A percentile compares a stretch with the other conserved stretches of the same genome.
These are phyloP conservation scores for Tanacetum coccineum DNA, from an alignment of 129 eudicot genomes.

Conservation along the genomic window DNA sequence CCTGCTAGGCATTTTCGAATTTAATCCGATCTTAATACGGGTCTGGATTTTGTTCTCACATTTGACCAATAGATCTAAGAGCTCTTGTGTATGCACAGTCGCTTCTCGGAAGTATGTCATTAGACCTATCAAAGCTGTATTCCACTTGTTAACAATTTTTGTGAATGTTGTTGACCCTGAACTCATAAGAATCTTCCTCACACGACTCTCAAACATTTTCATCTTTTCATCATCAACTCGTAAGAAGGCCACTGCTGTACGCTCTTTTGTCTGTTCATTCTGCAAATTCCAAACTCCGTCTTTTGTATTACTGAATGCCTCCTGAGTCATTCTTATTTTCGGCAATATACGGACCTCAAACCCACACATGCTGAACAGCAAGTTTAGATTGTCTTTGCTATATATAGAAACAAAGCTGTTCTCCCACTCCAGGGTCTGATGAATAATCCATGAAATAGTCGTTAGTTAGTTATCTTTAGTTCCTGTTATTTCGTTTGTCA, in stretches of 20 bases:
- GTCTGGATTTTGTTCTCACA: constrained; percentile 97
- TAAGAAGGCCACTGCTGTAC: constrained; percentile 89
- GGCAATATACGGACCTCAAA: constrained; percentile 95
- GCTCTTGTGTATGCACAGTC: constrained; percentile 91
- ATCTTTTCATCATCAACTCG: constrained; percentile 95
- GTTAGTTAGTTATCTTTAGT: too few species aligned
- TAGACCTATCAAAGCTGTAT: constrained; percentile 92
- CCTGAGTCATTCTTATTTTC: constrained; percentile 93
- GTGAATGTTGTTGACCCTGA: constrained; percentile 97
- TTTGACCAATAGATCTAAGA: constrained; percentile 80
- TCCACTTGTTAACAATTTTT: constrained; percentile 94
- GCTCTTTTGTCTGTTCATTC: constrained; percentile 96
- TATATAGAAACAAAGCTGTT: too few species aligned
- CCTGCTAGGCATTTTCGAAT: constrained; percentile 99
- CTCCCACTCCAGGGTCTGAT: too few species aligned
- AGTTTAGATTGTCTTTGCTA: too few species aligned
- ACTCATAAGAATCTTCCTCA: constrained; percentile 94
- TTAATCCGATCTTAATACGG: constrained; percentile 93
- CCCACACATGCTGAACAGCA: too few species aligned
- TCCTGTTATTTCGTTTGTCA: too few species aligned
- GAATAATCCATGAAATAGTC: too few species aligned
- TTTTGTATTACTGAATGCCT: constrained; percentile 90
- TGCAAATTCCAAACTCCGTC: constrained; percentile 97
- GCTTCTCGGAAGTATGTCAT: constrained; percentile 99
- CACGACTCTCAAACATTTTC: constrained; percentile 96